These are phyloP conservation scores for Rhizophagus prolifer DNA, from an alignment of 192 early-diverging fungal species.

Conservation along the genomic window DNA sequence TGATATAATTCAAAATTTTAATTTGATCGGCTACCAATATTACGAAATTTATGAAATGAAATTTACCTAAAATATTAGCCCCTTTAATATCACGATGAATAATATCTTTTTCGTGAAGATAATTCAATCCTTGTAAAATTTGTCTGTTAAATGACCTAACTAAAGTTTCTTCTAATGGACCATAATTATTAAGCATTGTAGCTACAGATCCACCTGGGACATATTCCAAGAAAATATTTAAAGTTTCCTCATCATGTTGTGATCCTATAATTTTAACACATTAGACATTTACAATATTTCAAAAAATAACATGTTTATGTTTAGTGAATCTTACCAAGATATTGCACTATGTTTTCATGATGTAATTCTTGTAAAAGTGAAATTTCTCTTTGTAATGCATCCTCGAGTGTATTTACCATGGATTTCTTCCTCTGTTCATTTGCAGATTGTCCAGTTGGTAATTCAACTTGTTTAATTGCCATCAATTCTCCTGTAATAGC, in stretches of 20 bases:
- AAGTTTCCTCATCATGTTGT: conserved; percentile 66
- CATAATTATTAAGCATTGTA: conserved; percentile 79
- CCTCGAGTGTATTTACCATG: conserved; percentile 52
- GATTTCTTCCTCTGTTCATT: conserved; percentile 71
- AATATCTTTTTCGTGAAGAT: conserved; percentile 91
- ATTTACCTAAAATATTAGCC: conserved; percentile 79
- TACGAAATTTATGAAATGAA: not conserved
- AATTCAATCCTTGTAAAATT: conserved; percentile 89
- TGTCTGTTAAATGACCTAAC: conserved; percentile 86
- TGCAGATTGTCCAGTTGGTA: conserved; percentile 66
- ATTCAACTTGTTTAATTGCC: conserved; percentile 96
- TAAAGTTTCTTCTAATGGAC: conserved; percentile 81
- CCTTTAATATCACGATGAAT: conserved; percentile 99
- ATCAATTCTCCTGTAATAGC: conserved; percentile 85
- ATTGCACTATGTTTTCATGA: conserved; percentile 95
- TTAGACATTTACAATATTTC: too few relatives aligned
- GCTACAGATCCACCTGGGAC: conserved; percentile 96
- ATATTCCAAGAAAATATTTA: conserved; percentile 97
- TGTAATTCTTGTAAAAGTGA: conserved; percentile 85
- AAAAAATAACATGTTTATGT: too few relatives aligned
- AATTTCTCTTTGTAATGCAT: conserved; percentile 89
- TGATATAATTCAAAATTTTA: not conserved
- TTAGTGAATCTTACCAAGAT: conserved; percentile 81
- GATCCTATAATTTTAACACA: conserved; percentile 67
- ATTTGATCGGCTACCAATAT: not conserved